Conservation (phyloP, 192 early-diverging fungal genomes). For the Podila verticillata region DNA sequence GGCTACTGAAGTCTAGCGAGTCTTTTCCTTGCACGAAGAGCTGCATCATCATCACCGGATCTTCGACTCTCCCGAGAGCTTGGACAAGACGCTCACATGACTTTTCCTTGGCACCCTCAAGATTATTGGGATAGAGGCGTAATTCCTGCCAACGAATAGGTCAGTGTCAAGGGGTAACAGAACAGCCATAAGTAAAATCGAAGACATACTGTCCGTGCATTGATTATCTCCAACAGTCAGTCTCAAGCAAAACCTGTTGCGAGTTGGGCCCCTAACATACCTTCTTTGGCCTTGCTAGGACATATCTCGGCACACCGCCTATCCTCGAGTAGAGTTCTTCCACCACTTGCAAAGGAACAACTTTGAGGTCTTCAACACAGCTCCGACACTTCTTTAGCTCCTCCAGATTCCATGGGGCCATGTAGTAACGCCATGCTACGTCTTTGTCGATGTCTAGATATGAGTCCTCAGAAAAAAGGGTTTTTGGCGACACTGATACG, state of each 20-base stretch:
- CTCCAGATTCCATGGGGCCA: conserved; percentile 17
- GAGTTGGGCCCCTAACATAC: neutral
- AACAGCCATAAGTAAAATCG: no score
- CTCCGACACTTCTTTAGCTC: conserved; percentile 11
- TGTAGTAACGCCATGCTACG: conserved; percentile 16
- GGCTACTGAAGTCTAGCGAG: conserved; percentile 22
- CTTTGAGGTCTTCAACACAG: conserved; percentile 4
- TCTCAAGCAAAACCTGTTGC: no score
- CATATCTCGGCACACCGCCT: conserved; percentile 36
- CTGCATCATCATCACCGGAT: conserved; percentile 21
- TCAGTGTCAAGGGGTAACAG: no score
- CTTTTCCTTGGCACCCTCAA: neutral
- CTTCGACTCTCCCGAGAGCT: conserved; percentile 12
- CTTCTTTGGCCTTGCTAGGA: conserved; percentile 14
- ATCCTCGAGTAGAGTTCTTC: conserved; percentile 21
- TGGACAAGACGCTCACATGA: conserved; percentile 15
- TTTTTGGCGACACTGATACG: conserved; percentile 8
- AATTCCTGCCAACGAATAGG: neutral
- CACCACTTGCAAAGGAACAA: conserved; percentile 5
- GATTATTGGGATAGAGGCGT: neutral
- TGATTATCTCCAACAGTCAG: no score
- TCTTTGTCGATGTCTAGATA: conserved; percentile 12
- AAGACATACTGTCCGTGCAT: no score
- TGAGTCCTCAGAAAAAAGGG: conserved; percentile 16
- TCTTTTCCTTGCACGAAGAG: conserved; percentile 24